phyloP scores from a whole-genome alignment of 75 land plant species.

The Gnetum montanum region DNA sequence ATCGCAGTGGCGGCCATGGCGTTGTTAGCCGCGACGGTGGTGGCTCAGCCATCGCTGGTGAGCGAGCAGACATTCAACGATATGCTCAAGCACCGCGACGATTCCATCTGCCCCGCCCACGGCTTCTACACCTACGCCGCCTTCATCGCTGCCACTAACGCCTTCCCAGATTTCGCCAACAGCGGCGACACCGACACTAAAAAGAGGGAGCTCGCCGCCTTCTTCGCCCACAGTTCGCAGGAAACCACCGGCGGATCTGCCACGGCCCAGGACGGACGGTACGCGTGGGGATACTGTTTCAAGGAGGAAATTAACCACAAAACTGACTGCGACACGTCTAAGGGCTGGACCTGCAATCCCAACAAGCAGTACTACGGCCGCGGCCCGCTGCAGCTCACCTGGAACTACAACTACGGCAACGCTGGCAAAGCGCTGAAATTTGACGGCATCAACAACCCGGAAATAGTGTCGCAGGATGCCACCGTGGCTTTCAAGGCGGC shows the following conservation, averaged over 20 bases:
- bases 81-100: conserved; percentile 29
- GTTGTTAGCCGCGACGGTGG: conserved; percentile 10
- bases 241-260: conserved; percentile 59
- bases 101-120: conserved; percentile 16
- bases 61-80: conserved; percentile 29
- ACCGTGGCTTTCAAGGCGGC: conserved; percentile 2
- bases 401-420: too few species aligned
- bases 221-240: conserved; percentile 49
- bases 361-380: too few species aligned
- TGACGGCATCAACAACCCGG: too few species aligned
- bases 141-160: conserved; percentile 41
- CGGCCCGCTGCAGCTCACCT: too few species aligned
- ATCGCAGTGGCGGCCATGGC: conserved; percentile 26
- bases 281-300: too few species aligned
- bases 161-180: conserved; percentile 34
- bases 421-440: too few species aligned
- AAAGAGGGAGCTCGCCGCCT: conserved; percentile 65
- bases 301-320: too few species aligned
- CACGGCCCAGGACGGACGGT: too few species aligned
- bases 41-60: conserved; percentile 14
- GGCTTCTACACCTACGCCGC: conserved; percentile 52
- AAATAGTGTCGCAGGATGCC: too few species aligned
- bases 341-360: too few species aligned
- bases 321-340: too few species aligned
- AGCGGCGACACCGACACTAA: conserved; percentile 25